Percentiles rank a stretch among this genome's conserved stretches.
Conservation (phyloP, 345 rosid genomes). For the Lepidium didymum region DNA sequence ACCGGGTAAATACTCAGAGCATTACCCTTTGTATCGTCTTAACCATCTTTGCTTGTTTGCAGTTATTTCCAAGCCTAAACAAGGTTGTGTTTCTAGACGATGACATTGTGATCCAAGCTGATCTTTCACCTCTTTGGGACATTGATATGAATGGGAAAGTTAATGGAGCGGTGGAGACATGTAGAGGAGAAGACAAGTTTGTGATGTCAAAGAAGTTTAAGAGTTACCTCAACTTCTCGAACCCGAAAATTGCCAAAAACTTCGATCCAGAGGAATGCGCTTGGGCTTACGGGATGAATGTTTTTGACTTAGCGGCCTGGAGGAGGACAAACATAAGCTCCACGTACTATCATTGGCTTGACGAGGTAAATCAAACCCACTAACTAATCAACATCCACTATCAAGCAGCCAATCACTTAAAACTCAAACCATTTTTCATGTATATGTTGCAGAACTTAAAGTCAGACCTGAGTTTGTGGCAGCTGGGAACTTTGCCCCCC, state of each 20-base stretch:
- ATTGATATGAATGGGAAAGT: slow-evolving; percentile 87
- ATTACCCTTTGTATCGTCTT: not conserved
- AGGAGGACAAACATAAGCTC: slow-evolving; percentile 83
- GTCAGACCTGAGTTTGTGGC: slow-evolving; percentile 95
- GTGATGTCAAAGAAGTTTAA: slow-evolving; percentile 85
- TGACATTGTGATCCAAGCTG: slow-evolving; percentile 86
- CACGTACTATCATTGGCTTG: slow-evolving; percentile 83
- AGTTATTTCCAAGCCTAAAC: slow-evolving; percentile 86
- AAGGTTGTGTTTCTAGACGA: slow-evolving; percentile 92
- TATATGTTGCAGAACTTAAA: slow-evolving; percentile 67
- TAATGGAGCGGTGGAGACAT: slow-evolving; percentile 91
- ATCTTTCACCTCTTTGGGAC: slow-evolving; percentile 92
- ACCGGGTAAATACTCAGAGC: not conserved
- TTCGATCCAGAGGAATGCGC: slow-evolving; percentile 84
- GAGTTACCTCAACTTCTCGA: slow-evolving; percentile 89
- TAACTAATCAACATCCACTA: not conserved
- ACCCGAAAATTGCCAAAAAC: slow-evolving; percentile 52
- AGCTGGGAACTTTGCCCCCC: slow-evolving; percentile 88
- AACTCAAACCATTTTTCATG: not conserved
- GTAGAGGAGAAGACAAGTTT: slow-evolving; percentile 67
- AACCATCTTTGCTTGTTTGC: slow-evolving; percentile 15
- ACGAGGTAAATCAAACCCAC: slow-evolving; percentile 48
- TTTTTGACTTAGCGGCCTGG: slow-evolving; percentile 88
- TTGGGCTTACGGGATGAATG: slow-evolving; percentile 98
- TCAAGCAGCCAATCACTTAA: not conserved